Evolutionary conservation across 1,284 basidiomycete genomes (phyloP), one percentile per base, ranked within the genome.

Genomic region (Ustilago trichophora): DNA sequence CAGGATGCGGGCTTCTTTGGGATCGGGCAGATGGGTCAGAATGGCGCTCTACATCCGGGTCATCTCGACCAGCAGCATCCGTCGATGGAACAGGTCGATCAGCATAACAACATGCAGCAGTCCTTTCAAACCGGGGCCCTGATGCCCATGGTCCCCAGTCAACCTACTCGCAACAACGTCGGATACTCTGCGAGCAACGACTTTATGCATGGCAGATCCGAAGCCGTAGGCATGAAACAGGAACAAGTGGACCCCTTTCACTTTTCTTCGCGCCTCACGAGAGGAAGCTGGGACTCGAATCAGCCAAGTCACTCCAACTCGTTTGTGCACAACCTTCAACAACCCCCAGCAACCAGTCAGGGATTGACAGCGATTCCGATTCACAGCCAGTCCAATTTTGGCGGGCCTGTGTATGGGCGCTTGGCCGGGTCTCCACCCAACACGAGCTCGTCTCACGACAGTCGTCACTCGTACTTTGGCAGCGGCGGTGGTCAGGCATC

Each of bases 251-350:
- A 62, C 29, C 53, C 54, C 1, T 68, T 68, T 27, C 65, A 68
- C 43, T 68, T 68, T 34, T 67, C 64, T 1, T 46, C 57, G 6
- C 47, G 60, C 8, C 21, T 51, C 19, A 15, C 55, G 9, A 51
- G 66, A 10, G 59, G 55, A 21, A 69, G 66, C 45, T 69, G 66
- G 66, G 66, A 69, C 52, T 64, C 66, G 36, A 60, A 56, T 15
- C 66, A 69, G 41, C 55, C 52, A 4, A 49, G 41, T 11, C 60
- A 63, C 9, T 34, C 51, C 5, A 29, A 24, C 9, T 27, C 50
- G 5, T 50, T 49, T 12, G 10, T 50, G 16, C 66, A 69, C 41
- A 41, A 52, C n/a, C 21, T 57, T 1, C 66, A 63, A 25, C 66
- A 48, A 22, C 48, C 66, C 4, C 60, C 66, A 0, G 59, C 66